Percentiles rank a stretch among this genome's conserved stretches.
Evolutionary conservation across 129 eudicot species (phyloP).

Genomic region (Arctium minus): DNA sequence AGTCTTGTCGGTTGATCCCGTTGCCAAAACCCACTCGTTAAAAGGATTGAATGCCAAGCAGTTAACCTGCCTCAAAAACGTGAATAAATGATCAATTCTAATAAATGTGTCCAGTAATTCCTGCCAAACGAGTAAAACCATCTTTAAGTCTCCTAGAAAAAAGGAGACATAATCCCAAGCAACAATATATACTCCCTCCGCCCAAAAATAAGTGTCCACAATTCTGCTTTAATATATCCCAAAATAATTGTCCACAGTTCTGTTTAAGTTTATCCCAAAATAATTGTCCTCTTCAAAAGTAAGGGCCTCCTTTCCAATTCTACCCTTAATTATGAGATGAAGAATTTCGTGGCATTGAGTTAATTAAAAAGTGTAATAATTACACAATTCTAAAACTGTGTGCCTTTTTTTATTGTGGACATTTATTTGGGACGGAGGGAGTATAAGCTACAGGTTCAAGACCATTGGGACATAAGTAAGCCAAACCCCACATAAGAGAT

Average conservation of each 20-base stretch:
- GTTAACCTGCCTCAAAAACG: slow-evolving; percentile 54
- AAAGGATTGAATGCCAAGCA: slow-evolving; percentile 93
- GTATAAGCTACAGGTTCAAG: background rate
- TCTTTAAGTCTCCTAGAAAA: background rate
- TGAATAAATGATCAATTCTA: background rate
- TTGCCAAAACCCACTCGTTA: slow-evolving; percentile 95
- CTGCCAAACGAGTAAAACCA: background rate
- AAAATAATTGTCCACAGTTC: too few relatives aligned
- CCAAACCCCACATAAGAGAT: background rate
- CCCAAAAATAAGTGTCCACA: too few relatives aligned
- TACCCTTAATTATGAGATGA: too few relatives aligned
- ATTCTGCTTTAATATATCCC: too few relatives aligned
- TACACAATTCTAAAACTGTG: background rate
- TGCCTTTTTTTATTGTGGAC: background rate
- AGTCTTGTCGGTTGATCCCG: slow-evolving; percentile 95
- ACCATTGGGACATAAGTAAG: background rate
- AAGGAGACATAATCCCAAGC: background rate
- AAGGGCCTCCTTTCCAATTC: too few relatives aligned
- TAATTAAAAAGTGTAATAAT: background rate
- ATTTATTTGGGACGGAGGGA: background rate
- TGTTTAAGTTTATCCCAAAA: too few relatives aligned
- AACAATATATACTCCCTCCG: too few relatives aligned
- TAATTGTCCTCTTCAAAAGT: too few relatives aligned
- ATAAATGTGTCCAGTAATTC: background rate
- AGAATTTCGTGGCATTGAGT: background rate